These are phyloP conservation scores for Eimeria maxima DNA, from an alignment of 169 alveolate genomes.

Conservation along the genomic window DNA sequence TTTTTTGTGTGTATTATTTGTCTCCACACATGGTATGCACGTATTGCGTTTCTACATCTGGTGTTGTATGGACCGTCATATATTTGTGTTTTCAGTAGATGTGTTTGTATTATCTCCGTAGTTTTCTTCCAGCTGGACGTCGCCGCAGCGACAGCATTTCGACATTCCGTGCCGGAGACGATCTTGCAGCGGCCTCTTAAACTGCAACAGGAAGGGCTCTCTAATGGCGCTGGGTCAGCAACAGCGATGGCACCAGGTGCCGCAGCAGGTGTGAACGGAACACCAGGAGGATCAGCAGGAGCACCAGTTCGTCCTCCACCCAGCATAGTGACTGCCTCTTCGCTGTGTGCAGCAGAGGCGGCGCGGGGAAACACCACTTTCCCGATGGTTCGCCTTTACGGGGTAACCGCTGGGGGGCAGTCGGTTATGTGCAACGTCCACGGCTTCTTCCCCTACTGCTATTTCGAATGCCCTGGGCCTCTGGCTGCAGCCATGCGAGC, in stretches of 20 bases:
- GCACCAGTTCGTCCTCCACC: constrained; percentile 14
- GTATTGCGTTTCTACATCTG: not conserved
- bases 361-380: constrained; percentile 64
- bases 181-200: not conserved
- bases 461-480: constrained; percentile 62
- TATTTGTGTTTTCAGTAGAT: not conserved
- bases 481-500: constrained; percentile 53
- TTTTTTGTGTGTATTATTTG: not conserved
- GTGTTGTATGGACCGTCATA: not conserved
- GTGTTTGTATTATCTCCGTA: not conserved
- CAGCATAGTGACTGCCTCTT: constrained; percentile 6
- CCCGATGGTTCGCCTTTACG: constrained; percentile 86
- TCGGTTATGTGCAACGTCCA: constrained; percentile 85
- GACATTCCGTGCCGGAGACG: constrained; percentile 21
- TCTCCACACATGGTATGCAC: not conserved
- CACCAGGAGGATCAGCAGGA: too few species aligned
- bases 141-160: constrained; percentile 58
- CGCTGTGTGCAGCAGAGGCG: constrained; percentile 60
- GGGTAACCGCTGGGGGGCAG: constrained; percentile 86
- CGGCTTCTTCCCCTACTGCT: constrained; percentile 87
- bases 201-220: constrained; percentile 20
- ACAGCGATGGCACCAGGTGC: not conserved
- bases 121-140: constrained; percentile 76
- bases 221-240: not conserved
- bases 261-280: not conserved